Base-by-base conservation (phyloP, 768 basidiomycete genomes). In the Kwoniella dendrophila region DNA sequence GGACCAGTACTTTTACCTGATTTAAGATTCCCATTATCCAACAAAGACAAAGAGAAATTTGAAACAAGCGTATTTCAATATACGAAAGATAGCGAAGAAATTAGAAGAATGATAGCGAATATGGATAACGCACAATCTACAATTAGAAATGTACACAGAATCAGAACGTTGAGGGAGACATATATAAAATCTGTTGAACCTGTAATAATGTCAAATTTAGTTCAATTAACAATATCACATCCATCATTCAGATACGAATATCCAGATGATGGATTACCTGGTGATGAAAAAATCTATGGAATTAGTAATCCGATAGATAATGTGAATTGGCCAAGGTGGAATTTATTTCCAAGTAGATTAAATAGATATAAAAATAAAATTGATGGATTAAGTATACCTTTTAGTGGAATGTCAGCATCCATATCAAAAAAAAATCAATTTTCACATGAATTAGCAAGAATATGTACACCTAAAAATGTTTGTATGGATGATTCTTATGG, bases 401-500 rank as follows among this genome's bases (percentile, higher is more conserved):
- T 51, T 20, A 16, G 27, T 4, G 4, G 2, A 4, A 2, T 51
- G 5, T 16, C 30, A 32, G 16, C 32, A n/a, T n/a, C n/a, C 0
- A 22, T 56, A 2, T n/a, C 41, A 20, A 56, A 44, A 24, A n/a
- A n/a, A 12, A 5, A n/a, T 11, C 55, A 56, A 56, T 40, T 58
- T 32, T 29, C 47, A 0, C 50, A 48, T 12, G 45, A 58, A 24
- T 24, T 58, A 12, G 45, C 45, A 10, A 33, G 34, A 30, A 12
- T 48, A 18, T 18, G 32, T 3, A 34, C 56, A 7, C 56, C 56
- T 16, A 34, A 40, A 40, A 24, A 58, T 20, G 47, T 58, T 10
- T 58, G 56, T 49, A 48, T 47, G 47, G 45, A 58, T 24, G 56
- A 58, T 32, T 22, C 26, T 22, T 20, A n/a, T 22, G 56, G 56